Base-by-base conservation (phyloP, 106 monocot genomes). In the Dendrobium nobile region DNA sequence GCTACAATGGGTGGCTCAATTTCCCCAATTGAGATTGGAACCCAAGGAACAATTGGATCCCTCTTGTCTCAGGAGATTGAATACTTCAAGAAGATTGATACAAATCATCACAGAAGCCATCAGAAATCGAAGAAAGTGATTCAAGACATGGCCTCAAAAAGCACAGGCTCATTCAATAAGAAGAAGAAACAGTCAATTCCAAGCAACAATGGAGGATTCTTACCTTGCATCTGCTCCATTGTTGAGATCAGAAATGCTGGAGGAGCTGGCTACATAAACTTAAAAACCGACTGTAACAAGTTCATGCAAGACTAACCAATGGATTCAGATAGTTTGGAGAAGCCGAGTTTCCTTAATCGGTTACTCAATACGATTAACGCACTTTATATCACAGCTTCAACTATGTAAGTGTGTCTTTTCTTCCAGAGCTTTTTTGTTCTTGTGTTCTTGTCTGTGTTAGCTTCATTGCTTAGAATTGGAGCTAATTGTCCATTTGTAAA, bases 301-400 rank as follows among this genome's bases (percentile, higher is more conserved):
- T 9, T 82, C 72, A 22, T 22, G 42, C 44, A 75, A 33, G 45
- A 22, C 44, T 75, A 75, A 45, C 75, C 41, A 17, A 17, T 33
- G 19, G 92, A 84, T 67, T 89, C 94, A 42, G 90, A 92, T 68
- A 92, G 92, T 84, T 87, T 92, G 58, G 90, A 89, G 82, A 93
- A 95, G 37, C 94, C 93, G 18, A 90, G 82, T 84, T 92, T 95
- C 75, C 85, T 88, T 27, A 88, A 82, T 24, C 86, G 82, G 79
- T 83, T 86, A 79, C 90, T 92, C 89, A 93, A 93, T 88, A 13
- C 91, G 96, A 77, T 91, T 93, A 80, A 75, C 84, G 89, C 93
- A 93, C 75, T 90, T 93, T 2, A 93, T 22, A 33, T 75, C 75
- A 75, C 75, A 75, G 45, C 44, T 75, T 75, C 44, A 43, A 47